A percentile compares a stretch with the other conserved stretches of the same genome.
Conservation (phyloP, 75 land plant species). For the Chamaecyparis obtusa region DNA sequence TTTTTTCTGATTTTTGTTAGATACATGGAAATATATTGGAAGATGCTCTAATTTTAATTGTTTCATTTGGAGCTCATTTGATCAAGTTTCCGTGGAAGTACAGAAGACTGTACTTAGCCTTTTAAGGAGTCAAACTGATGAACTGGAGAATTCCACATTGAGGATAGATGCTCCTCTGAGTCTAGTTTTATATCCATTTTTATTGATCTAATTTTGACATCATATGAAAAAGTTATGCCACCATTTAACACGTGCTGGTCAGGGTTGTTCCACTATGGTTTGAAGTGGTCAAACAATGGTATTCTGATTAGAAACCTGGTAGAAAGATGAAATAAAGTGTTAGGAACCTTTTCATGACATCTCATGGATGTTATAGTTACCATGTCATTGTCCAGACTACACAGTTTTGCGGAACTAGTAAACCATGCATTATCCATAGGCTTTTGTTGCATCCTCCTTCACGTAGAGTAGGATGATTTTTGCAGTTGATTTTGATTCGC, state of each 20-base stretch:
- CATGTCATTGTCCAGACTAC: not conserved
- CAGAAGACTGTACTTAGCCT: not conserved
- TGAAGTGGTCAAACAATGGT: not conserved
- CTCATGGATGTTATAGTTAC: not conserved
- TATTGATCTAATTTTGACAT: not conserved
- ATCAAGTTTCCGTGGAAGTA: not conserved
- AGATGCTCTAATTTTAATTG: not conserved
- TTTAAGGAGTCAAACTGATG: not conserved
- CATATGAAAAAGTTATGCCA: not conserved
- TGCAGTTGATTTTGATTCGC: too few species aligned
- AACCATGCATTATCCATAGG: too few species aligned
- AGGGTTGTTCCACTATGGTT: not conserved
- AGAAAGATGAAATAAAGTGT: not conserved
- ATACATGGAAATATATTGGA: not conserved
- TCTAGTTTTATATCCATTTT: not conserved
- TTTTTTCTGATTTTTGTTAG: not conserved
- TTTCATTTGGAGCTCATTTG: not conserved
- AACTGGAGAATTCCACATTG: not conserved
- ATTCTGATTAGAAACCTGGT: not conserved
- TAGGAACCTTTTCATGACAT: not conserved
- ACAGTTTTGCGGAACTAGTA: too few species aligned
- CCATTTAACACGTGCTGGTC: not conserved
- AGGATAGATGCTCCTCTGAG: not conserved
- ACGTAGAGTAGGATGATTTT: too few species aligned
- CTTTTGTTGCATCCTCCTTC: too few species aligned